Conservation (phyloP, 106 monocot genomes). For the Vanilla planifolia region DNA sequence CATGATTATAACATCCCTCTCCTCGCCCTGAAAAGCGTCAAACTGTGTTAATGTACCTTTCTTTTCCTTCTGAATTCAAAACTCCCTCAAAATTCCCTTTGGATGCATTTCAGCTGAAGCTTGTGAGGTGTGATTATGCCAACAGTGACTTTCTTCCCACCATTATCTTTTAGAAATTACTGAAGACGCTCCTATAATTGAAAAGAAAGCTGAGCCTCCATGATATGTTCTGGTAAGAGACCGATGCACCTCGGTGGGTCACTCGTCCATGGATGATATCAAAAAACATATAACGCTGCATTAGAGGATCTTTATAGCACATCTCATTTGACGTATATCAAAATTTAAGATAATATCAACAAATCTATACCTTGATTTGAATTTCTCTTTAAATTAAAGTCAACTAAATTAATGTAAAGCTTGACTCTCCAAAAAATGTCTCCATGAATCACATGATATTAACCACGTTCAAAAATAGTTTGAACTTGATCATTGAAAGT, state of each 20-base stretch:
- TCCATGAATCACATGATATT: too few relatives aligned
- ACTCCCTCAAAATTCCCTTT: slow-evolving; percentile 81
- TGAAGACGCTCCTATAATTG: slow-evolving; percentile 69
- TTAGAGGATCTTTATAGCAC: slow-evolving; percentile 59
- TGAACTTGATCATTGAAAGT: too few relatives aligned
- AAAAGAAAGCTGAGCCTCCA: slow-evolving; percentile 70
- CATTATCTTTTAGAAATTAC: slow-evolving; percentile 42
- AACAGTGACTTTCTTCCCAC: slow-evolving; percentile 62
- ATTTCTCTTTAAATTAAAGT: too few relatives aligned
- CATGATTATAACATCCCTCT: slow-evolving; percentile 97
- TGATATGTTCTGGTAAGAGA: slow-evolving; percentile 85
- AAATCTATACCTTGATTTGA: too few relatives aligned
- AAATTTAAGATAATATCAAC: too few relatives aligned
- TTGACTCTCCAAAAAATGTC: too few relatives aligned
- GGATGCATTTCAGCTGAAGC: slow-evolving; percentile 81
- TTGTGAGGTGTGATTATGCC: slow-evolving; percentile 97
- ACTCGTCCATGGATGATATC: slow-evolving; percentile 85
- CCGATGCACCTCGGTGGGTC: slow-evolving; percentile 72
- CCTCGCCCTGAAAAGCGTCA: slow-evolving; percentile 97
- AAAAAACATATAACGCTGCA: slow-evolving; percentile 77
- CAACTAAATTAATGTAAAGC: too few relatives aligned
- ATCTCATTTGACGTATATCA: slow-evolving; percentile 65
- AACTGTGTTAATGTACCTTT: slow-evolving; percentile 87
- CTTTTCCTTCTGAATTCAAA: slow-evolving; percentile 75
- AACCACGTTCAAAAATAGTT: too few relatives aligned